Evolutionary conservation across 345 rosid genomes (phyloP), one percentile per base, ranked within the genome.

Genomic region (Arabis hirsuta): DNA sequence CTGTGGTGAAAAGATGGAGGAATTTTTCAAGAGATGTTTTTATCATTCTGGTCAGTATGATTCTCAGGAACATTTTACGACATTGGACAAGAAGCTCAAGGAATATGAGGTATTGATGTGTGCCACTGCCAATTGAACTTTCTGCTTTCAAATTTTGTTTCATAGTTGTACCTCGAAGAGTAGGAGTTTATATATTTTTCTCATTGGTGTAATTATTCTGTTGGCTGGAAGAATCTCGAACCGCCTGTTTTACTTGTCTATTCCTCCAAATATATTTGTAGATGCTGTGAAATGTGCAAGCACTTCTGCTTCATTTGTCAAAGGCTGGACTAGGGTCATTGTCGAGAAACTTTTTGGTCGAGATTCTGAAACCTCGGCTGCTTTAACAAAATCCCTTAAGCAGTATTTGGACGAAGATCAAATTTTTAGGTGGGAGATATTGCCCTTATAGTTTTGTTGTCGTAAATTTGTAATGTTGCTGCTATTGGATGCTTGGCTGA

Each of bases 291-390:
- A 71, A 84, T 90, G 98, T 69, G 94, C 99, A 60, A 95, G 96
- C 86, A 52, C 69, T 14, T 89, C 96, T 29, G 96, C 97, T 67
- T 91, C 99, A 69, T 84, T 98, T 81, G 84, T 83, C 62, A 82
- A 76, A 67, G 99, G 99, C 78, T 95, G 99, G 99, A 91, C 96
- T 48, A 86, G 98, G 76, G 99, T 95, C 80, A 91, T 95, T 61
- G 99, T 95, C 14, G 99, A 95, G 87, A 95, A 95, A 82, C 99
- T 98, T 70, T 95, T 95, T 80, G 99, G 99, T 63, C 86, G 96
- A 71, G 96, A 91, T 82, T 91, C 99, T 45, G 98, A 88, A 75
- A 88, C 98, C 55, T 95, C 99, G 1, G 96, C 99, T 70, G 93
- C 98, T 47, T 80, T 95, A 81, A 95, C 98, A 10, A 95, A 74